A percentile compares a stretch with the other conserved stretches of the same genome.
phyloP scores from a whole-genome alignment of 1,284 basidiomycete species.

The Rhizoctonia solani region DNA sequence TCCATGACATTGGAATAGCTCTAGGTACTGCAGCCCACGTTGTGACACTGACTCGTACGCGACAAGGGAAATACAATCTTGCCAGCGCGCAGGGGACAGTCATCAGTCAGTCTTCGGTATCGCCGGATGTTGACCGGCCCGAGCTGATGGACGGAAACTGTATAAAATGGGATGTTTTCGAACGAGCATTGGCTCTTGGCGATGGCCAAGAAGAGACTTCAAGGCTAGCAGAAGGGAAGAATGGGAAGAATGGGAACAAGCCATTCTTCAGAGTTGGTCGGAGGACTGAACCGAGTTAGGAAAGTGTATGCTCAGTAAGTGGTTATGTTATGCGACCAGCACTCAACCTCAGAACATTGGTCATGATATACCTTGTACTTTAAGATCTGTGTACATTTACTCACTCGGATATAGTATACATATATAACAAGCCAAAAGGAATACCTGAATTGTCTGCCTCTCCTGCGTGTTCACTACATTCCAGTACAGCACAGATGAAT shows the following conservation, averaged over 20 bases:
- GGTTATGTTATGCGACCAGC: background rate
- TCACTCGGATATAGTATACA: too few relatives aligned
- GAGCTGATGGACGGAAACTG: constrained; percentile 36
- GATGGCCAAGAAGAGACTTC: constrained; percentile 34
- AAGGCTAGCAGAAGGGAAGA: constrained; percentile 38
- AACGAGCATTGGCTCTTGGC: constrained; percentile 39
- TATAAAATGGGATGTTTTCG: constrained; percentile 41
- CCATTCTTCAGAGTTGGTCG: constrained; percentile 28
- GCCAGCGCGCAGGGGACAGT: constrained; percentile 38
- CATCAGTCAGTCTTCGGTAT: background rate
- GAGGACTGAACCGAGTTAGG: constrained; percentile 1
- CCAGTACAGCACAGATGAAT: too few relatives aligned
- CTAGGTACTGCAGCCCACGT: constrained; percentile 89
- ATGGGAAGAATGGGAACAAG: constrained; percentile 39
- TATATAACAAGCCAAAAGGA: too few relatives aligned
- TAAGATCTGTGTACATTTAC: too few relatives aligned
- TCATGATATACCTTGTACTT: too few relatives aligned
- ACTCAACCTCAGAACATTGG: background rate
- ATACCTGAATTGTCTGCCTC: too few relatives aligned
- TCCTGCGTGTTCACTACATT: too few relatives aligned
- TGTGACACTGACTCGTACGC: constrained; percentile 81
- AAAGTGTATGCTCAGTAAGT: background rate
- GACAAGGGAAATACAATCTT: constrained; percentile 80
- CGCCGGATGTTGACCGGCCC: background rate
- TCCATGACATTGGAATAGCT: constrained; percentile 85